Conservation (phyloP, 805 yeast genomes). For the Saturnispora bothae region DNA sequence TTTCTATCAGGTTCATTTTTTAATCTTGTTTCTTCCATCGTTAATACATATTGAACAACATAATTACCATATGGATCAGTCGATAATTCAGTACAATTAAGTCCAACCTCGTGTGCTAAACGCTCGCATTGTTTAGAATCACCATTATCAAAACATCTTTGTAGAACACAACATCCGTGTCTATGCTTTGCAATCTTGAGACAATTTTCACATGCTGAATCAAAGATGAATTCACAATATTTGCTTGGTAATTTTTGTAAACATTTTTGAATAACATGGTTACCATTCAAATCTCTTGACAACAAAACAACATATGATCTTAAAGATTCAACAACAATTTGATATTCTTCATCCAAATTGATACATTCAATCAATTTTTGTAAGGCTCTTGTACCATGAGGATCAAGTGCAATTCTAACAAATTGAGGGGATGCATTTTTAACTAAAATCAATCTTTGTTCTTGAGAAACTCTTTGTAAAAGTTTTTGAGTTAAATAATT, state of each 20-base stretch:
- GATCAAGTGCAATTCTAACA: slow-evolving; percentile 75
- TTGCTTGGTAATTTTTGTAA: slow-evolving; percentile 56
- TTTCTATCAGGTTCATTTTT: slow-evolving; percentile 20
- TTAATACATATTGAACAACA: slow-evolving; percentile 84
- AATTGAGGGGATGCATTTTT: slow-evolving; percentile 63
- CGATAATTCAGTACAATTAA: slow-evolving; percentile 56
- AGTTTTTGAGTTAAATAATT: slow-evolving; percentile 88
- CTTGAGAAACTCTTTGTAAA: slow-evolving; percentile 60
- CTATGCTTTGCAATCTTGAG: slow-evolving; percentile 84
- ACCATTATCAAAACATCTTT: slow-evolving; percentile 90
- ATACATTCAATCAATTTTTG: slow-evolving; percentile 87
- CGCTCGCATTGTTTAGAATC: slow-evolving; percentile 54
- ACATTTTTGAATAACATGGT: slow-evolving; percentile 92
- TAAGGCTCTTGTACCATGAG: slow-evolving; percentile 93
- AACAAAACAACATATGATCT: slow-evolving; percentile 63
- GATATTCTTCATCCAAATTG: slow-evolving; percentile 58
- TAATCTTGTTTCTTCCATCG: slow-evolving; percentile 28
- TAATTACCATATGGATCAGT: slow-evolving; percentile 95
- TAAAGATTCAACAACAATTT: slow-evolving; percentile 30
- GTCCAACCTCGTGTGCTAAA: slow-evolving; percentile 58
- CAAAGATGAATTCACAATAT: slow-evolving; percentile 83
- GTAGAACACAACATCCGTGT: slow-evolving; percentile 96
- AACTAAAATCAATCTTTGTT: slow-evolving; percentile 62
- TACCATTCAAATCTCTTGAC: slow-evolving; percentile 87
- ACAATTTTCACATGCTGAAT: slow-evolving; percentile 66